Percentiles rank a stretch among this genome's conserved stretches.
Conservation (phyloP, 768 basidiomycete genomes). For the Dentipellis fragilis region DNA sequence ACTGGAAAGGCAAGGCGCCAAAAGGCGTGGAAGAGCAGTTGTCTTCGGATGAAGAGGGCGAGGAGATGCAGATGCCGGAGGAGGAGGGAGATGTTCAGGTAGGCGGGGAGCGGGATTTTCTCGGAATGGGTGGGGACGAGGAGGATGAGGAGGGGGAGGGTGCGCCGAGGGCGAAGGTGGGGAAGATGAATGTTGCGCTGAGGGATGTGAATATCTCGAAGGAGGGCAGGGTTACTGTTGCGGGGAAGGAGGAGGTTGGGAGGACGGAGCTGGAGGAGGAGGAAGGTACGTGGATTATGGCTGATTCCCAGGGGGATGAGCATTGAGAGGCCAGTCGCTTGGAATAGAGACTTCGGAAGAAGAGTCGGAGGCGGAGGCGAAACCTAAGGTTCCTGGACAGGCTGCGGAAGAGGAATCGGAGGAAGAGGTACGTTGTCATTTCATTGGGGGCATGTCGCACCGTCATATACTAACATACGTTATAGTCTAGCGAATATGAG, state of each 20-base stretch:
- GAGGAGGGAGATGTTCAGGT: conserved; percentile 47
- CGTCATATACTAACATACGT: conserved; percentile 10
- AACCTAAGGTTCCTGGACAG: conserved; percentile 35
- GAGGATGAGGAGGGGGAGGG: conserved; percentile 26
- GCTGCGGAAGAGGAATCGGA: conserved; percentile 25
- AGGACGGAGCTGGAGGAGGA: conserved; percentile 54
- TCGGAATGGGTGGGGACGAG: conserved; percentile 33
- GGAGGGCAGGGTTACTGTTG: conserved; percentile 74
- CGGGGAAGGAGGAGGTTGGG: conserved; percentile 70
- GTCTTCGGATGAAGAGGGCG: conserved; percentile 55
- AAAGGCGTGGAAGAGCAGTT: conserved; percentile 53
- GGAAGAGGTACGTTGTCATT: conserved; percentile 34
- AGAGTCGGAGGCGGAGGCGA: conserved; percentile 32
- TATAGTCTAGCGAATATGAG: conserved; percentile 79
- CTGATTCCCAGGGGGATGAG: conserved; percentile 1
- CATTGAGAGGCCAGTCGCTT: neutral
- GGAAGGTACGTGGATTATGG: conserved; percentile 30
- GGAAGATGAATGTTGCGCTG: conserved; percentile 61
- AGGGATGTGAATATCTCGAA: conserved; percentile 74
- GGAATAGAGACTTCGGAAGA: conserved; percentile 9
- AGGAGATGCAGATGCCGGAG: conserved; percentile 25
- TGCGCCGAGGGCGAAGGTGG: conserved; percentile 4
- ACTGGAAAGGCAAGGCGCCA: conserved; percentile 86
- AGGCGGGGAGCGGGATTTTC: conserved; percentile 46
- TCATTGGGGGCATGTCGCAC: neutral